A percentile compares a stretch with the other conserved stretches of the same genome.
Conservation (phyloP, 495 filamentous ascomycete genomes). For the Clavariopsis aquatica region DNA sequence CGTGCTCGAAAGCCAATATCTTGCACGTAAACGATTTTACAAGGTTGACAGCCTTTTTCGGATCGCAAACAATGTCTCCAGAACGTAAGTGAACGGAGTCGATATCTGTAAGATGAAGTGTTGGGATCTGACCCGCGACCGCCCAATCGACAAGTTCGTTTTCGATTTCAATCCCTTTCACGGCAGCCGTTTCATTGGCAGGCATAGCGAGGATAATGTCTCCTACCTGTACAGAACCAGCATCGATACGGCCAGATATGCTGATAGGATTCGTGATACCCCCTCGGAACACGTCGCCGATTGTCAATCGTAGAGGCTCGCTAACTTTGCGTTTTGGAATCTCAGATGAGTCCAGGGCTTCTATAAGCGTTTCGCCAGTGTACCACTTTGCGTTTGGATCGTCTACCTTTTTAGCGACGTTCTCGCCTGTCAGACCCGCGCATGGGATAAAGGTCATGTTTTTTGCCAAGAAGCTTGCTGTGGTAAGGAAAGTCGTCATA, state of each 20-base stretch:
- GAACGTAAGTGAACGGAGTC: conserved; percentile 76
- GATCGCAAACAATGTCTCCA: conserved; percentile 82
- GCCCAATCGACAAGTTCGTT: conserved; percentile 78
- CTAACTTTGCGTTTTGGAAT: conserved; percentile 59
- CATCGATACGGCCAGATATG: conserved; percentile 81
- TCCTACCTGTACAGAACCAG: conserved; percentile 79
- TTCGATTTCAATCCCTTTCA: conserved; percentile 78
- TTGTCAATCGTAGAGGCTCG: conserved; percentile 81
- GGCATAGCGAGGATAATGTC: conserved; percentile 80
- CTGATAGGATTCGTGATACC: conserved; percentile 71
- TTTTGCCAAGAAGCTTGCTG: conserved; percentile 75
- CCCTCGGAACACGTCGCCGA: conserved; percentile 80
- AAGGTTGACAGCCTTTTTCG: conserved; percentile 65
- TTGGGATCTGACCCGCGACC: conserved; percentile 89
- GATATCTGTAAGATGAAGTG: conserved; percentile 81
- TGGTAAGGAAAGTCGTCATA: conserved; percentile 75
- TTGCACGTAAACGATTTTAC: conserved; percentile 74
- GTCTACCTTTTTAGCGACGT: conserved; percentile 67
- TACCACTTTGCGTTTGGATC: conserved; percentile 68
- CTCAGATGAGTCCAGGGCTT: conserved; percentile 79
- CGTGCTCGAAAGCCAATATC: conserved; percentile 81
- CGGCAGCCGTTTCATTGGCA: conserved; percentile 70
- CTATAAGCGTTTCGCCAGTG: conserved; percentile 71
- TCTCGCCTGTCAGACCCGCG: conserved; percentile 84
- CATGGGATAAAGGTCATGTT: conserved; percentile 85